Evolutionary conservation across 371 early-diverging fungal genomes (phyloP), one percentile per base, ranked within the genome.

Genomic region (Apophysomyces sp.): DNA sequence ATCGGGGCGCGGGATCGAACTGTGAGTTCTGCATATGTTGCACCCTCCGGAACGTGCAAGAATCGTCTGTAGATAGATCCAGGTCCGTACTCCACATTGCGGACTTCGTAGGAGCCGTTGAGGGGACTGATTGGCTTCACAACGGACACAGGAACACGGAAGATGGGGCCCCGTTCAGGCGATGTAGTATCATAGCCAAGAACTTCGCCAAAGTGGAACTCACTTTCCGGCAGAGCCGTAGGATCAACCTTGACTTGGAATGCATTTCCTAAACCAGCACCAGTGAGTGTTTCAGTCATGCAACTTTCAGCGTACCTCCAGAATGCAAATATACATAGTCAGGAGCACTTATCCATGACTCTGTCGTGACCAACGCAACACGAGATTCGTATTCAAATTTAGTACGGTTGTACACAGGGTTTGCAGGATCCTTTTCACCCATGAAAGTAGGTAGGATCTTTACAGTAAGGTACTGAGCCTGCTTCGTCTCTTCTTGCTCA

Each of bases 141-240:
- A 16, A 98, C 92, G 3, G 94, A 92, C 28, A 98, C 86, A n/a
- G 97, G 97, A 31, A 98, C 74, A 53, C 77, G 79, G 78, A 95
- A 92, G 2, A 96, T 74, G 7, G 92, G 88, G 3, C 94, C 95
- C 29, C 87, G 87, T 16, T 84, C 88, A 34, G 89, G 84, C 61
- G 80, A 71, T 21, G 80, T 53, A 2, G 94, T 85, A 67, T 97
- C 96, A 71, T 84, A 94, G 4, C 88, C 97, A 28, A 81, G 72
- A 28, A 98, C 85, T 58, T 92, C 82, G 2, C 88, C 94, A 63
- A 78, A 84, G 69, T 98, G 94, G 55, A 94, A 80, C 54, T 80
- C 69, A 0, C 94, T 94, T 16, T 91, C 82, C 5, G 77, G 68
- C 15, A 98, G 82, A 21, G 80, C 73, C 18, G 90, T 88, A 11